These are phyloP conservation scores for Marasmius oreades DNA, from an alignment of 1,284 basidiomycete species.

Conservation along the genomic window DNA sequence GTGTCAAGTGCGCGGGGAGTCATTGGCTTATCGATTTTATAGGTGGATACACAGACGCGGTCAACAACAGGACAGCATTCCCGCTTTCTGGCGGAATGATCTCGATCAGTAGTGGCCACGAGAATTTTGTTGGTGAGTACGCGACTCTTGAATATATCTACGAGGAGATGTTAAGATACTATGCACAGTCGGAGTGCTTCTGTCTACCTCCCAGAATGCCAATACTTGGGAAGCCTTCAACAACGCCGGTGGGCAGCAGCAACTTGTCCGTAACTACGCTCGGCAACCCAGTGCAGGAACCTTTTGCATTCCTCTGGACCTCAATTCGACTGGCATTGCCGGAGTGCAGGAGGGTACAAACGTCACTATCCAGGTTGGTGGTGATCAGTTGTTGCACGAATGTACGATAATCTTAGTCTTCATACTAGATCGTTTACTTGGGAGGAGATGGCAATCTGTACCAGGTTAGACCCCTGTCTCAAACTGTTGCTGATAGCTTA, in stretches of 20 bases:
- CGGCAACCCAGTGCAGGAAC: conserved; percentile 41
- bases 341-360: conserved; percentile 45
- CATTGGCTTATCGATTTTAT: conserved; percentile 1
- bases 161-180: background rate
- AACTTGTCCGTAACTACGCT: conserved; percentile 38
- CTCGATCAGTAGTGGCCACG: conserved; percentile 37
- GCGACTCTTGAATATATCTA: background rate
- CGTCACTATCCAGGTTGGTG: conserved; percentile 33
- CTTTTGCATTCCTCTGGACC: conserved; percentile 52
- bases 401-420: background rate
- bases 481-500: background rate
- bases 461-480: conserved; percentile 34
- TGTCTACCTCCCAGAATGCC: conserved; percentile 45
- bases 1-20: background rate
- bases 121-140: conserved; percentile 34
- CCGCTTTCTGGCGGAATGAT: conserved; percentile 47
- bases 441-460: conserved; percentile 54
- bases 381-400: background rate
- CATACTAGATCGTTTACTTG: conserved; percentile 38
- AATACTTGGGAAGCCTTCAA: conserved; percentile 52
- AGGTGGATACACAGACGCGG: conserved; percentile 46
- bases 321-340: conserved; percentile 38
- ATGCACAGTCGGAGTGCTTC: conserved; percentile 34
- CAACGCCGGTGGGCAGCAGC: conserved; percentile 29
- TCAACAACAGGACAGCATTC: conserved; percentile 48